phyloP scores from a whole-genome alignment of 148 eudicot species.

The Chenopodium formosanum region DNA sequence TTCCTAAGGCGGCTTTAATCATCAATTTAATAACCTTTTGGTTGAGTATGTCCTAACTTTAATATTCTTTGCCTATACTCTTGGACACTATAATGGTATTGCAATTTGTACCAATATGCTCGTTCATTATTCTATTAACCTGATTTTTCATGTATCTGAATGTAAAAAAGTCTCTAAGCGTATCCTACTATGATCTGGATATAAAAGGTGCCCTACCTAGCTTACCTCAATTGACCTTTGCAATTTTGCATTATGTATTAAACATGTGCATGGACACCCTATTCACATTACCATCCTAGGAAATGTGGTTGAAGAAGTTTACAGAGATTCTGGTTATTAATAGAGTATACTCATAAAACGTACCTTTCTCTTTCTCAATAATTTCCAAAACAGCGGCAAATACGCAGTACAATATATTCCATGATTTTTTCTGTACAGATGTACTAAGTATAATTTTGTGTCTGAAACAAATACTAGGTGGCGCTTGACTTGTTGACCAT shows the following conservation, averaged over 20 bases:
- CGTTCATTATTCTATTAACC: too few species aligned
- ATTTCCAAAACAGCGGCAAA: neutral
- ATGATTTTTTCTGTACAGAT: neutral
- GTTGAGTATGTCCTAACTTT: too few species aligned
- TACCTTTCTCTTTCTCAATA: neutral
- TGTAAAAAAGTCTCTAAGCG: too few species aligned
- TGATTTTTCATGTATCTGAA: too few species aligned
- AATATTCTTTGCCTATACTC: too few species aligned
- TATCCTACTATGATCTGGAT: too few species aligned
- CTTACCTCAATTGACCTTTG: neutral
- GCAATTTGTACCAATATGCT: too few species aligned
- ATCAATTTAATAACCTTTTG: too few species aligned
- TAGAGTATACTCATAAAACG: too few species aligned
- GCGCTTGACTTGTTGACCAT: neutral
- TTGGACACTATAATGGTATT: too few species aligned
- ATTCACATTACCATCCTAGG: neutral
- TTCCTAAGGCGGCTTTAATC: too few species aligned
- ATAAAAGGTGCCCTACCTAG: neutral
- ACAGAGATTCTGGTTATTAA: neutral
- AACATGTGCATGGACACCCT: neutral
- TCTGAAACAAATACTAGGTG: neutral
- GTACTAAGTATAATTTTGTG: neutral
- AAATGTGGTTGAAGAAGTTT: neutral
- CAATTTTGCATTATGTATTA: too few species aligned
- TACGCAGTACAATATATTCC: neutral